Conservation (phyloP, 441 rosid species). For the Pelargonium fulgidum region DNA sequence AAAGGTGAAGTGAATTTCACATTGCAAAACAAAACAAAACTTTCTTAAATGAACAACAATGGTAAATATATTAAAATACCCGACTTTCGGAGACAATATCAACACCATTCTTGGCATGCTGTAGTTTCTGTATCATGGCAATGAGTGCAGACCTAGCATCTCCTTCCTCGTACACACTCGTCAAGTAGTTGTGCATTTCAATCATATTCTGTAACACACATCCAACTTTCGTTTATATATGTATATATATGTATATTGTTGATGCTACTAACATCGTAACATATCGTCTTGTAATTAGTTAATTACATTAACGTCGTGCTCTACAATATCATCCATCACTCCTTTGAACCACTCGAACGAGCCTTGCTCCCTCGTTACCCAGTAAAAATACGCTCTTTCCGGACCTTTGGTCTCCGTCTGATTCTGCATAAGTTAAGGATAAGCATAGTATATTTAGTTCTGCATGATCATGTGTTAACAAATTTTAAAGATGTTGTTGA, state of each 20-base stretch:
- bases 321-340: constrained; percentile 94
- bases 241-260: too few relatives aligned
- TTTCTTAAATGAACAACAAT: background rate
- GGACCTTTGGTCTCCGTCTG: constrained; percentile 28
- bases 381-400: constrained; percentile 85
- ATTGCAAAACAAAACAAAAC: too few relatives aligned
- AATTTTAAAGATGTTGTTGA: too few relatives aligned
- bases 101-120: constrained; percentile 87
- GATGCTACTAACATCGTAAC: constrained; percentile 6
- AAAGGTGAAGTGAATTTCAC: too few relatives aligned
- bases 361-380: constrained; percentile 95
- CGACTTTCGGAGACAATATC: constrained; percentile 88
- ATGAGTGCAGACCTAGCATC: constrained; percentile 95
- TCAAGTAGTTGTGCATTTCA: constrained; percentile 95
- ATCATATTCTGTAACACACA: constrained; percentile 33
- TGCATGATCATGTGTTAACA: too few relatives aligned
- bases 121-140: constrained; percentile 86
- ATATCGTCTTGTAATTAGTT: too few relatives aligned
- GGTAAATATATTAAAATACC: constrained; percentile 28
- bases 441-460: too few relatives aligned
- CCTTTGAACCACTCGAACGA: constrained; percentile 98
- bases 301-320: constrained; percentile 49
- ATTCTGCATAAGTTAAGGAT: too few relatives aligned
- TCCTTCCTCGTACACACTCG: constrained; percentile 93
- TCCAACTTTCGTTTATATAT: too few relatives aligned